Conservation (phyloP, 495 filamentous ascomycete species). For the Xylaria venustula region DNA sequence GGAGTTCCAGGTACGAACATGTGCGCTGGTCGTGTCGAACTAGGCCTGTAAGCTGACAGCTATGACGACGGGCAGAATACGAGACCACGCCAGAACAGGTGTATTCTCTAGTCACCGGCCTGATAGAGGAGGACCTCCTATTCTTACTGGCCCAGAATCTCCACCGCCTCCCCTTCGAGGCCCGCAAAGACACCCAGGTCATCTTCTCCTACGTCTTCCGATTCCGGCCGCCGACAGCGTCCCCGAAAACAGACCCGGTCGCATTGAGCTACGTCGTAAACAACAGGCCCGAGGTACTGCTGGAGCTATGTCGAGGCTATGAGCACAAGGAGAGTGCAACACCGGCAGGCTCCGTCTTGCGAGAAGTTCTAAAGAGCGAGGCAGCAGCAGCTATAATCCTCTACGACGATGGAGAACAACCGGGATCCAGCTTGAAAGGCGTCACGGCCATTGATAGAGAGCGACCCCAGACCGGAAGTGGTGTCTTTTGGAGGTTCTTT, state of each 20-base stretch:
- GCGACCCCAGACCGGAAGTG: conserved; percentile 65
- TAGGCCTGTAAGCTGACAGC: conserved; percentile 11
- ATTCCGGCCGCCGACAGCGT: conserved; percentile 63
- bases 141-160: conserved; percentile 77
- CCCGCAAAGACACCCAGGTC: conserved; percentile 83
- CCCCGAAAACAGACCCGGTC: conserved; percentile 63
- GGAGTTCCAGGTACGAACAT: conserved; percentile 68
- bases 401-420: conserved; percentile 77
- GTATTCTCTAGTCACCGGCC: conserved; percentile 70
- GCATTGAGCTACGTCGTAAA: conserved; percentile 84
- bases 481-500: conserved; percentile 98
- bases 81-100: conserved; percentile 86
- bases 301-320: conserved; percentile 88
- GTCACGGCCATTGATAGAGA: conserved; percentile 67
- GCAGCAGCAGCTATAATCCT: conserved; percentile 83
- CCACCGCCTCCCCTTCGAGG: conserved; percentile 86
- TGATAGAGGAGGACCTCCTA: conserved; percentile 86
- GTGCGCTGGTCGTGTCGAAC: background rate
- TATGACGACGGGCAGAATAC: conserved; percentile 56
- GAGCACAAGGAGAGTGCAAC: conserved; percentile 87
- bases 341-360: conserved; percentile 84
- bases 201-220: conserved; percentile 88
- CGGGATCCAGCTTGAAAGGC: conserved; percentile 49
- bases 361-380: conserved; percentile 91
- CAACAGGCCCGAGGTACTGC: conserved; percentile 78